A percentile compares a stretch with the other conserved stretches of the same genome.
Conservation (phyloP, 768 basidiomycete species). For the Termitomyces sp. region DNA sequence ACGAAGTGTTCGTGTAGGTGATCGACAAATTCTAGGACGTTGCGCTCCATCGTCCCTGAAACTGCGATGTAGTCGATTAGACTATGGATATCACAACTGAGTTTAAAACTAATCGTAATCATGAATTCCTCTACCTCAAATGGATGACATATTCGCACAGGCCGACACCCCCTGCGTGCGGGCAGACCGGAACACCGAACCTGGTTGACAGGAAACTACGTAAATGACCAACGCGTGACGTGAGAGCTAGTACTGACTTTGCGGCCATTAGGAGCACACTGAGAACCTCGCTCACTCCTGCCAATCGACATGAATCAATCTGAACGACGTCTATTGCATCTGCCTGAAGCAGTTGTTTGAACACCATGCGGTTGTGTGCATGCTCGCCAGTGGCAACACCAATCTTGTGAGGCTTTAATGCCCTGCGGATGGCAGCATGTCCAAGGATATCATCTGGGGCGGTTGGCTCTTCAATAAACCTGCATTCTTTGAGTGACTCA, state of each 20-base stretch:
- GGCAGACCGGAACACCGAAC: slow-evolving; percentile 83
- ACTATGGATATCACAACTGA: slow-evolving; percentile 24
- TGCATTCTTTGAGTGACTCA: slow-evolving; percentile 16
- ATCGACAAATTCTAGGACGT: slow-evolving; percentile 87
- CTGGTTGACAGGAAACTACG: slow-evolving; percentile 22
- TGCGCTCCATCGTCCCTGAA: slow-evolving; percentile 89
- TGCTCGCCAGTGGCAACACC: slow-evolving; percentile 95
- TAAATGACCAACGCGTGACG: not conserved
- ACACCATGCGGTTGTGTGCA: slow-evolving; percentile 91
- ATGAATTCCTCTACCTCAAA: slow-evolving; percentile 41
- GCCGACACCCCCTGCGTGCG: slow-evolving; percentile 93
- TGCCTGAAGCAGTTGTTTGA: slow-evolving; percentile 89
- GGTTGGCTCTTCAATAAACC: slow-evolving; percentile 94
- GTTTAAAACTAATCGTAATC: not conserved
- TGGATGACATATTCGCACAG: slow-evolving; percentile 91
- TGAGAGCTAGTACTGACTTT: slow-evolving; percentile 39
- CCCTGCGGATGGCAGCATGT: slow-evolving; percentile 74
- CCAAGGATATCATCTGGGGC: slow-evolving; percentile 89
- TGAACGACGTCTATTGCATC: slow-evolving; percentile 94
- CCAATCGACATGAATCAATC: slow-evolving; percentile 91
- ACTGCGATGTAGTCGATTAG: slow-evolving; percentile 92
- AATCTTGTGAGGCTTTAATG: slow-evolving; percentile 71
- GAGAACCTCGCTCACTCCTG: slow-evolving; percentile 92
- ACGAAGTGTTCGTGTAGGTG: slow-evolving; percentile 94
- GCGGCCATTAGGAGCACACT: slow-evolving; percentile 86